A percentile compares a stretch with the other conserved stretches of the same genome.
Conservation (phyloP, 1,284 basidiomycete genomes). For the Sanghuangporus sanghuang region DNA sequence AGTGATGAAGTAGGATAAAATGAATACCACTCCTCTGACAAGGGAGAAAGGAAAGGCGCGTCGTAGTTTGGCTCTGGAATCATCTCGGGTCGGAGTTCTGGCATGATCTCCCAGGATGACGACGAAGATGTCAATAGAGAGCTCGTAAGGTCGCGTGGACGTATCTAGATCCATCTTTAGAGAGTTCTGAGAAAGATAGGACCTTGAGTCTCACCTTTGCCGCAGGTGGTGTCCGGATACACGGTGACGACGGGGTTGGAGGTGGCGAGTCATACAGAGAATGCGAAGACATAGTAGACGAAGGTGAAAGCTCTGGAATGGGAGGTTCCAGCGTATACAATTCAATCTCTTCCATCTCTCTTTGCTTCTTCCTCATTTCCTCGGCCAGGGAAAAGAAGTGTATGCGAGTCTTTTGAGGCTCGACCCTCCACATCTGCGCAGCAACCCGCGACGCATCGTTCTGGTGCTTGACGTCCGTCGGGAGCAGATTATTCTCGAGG, state of each 20-base stretch:
- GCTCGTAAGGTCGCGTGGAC: not conserved
- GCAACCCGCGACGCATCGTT: conserved; percentile 7
- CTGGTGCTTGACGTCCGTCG: conserved; percentile 7
- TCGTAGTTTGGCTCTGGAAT: not conserved
- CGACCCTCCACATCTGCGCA: conserved; percentile 2
- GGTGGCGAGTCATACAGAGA: not conserved
- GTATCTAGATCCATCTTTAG: not conserved
- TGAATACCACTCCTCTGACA: conserved; percentile 3
- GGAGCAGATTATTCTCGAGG: conserved; percentile 6
- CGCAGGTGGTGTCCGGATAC: not conserved
- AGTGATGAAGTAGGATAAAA: not conserved
- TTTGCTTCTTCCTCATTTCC: not conserved
- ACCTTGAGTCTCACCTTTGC: not conserved
- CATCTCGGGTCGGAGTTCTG: not conserved
- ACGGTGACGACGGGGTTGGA: not conserved
- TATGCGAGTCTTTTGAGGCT: not conserved
- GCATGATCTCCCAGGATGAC: not conserved
- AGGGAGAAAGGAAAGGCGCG: not conserved
- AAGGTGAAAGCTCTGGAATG: not conserved
- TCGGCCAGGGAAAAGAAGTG: conserved; percentile 3
- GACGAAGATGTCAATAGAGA: not conserved
- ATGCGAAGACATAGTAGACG: not conserved
- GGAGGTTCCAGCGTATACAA: not conserved
- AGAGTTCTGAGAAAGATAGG: too few relatives aligned
- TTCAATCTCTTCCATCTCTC: not conserved